Percentiles rank a stretch among this genome's conserved stretches.
phyloP scores from a whole-genome alignment of 192 early-diverging fungal species.

The Coemansia sp. region DNA sequence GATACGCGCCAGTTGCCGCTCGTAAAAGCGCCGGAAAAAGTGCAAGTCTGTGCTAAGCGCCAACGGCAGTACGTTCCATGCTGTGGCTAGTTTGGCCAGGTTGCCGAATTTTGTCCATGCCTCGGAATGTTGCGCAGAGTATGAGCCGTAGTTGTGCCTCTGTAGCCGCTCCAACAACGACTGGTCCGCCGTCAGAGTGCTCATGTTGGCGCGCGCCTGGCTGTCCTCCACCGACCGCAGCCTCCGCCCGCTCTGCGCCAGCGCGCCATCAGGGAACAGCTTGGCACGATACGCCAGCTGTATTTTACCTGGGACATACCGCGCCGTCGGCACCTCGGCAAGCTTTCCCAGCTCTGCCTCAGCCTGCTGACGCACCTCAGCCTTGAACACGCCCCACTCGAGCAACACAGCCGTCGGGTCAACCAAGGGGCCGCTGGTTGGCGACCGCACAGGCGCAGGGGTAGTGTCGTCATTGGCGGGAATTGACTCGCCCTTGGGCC shows the following conservation, averaged over 20 bases:
- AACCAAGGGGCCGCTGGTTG: conserved; percentile 13
- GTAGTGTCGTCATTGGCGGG: not conserved
- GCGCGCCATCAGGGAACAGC: conserved; percentile 21
- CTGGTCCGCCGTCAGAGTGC: not conserved
- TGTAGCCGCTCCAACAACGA: not conserved
- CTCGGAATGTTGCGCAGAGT: not conserved
- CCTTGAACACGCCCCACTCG: conserved; percentile 41
- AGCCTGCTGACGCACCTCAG: conserved; percentile 11
- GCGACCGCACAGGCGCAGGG: not conserved
- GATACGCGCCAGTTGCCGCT: conserved; percentile 45
- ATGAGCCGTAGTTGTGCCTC: not conserved
- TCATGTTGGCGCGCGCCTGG: conserved; percentile 1
- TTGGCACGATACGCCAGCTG: conserved; percentile 30
- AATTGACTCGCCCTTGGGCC: not conserved
- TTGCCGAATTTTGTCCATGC: conserved; percentile 17
- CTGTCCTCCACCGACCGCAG: conserved; percentile 29
- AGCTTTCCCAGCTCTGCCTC: not conserved
- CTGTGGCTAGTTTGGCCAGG: conserved; percentile 31
- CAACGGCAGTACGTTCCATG: conserved; percentile 49
- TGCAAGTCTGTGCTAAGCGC: conserved; percentile 37
- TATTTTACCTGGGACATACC: conserved; percentile 20
- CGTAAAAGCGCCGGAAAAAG: conserved; percentile 37
- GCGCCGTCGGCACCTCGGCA: not conserved
- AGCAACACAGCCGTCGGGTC: conserved; percentile 4
- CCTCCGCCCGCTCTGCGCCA: conserved; percentile 37